Conservation (phyloP, 139 green algal species). For the Chlamydomonas eustigma region DNA sequence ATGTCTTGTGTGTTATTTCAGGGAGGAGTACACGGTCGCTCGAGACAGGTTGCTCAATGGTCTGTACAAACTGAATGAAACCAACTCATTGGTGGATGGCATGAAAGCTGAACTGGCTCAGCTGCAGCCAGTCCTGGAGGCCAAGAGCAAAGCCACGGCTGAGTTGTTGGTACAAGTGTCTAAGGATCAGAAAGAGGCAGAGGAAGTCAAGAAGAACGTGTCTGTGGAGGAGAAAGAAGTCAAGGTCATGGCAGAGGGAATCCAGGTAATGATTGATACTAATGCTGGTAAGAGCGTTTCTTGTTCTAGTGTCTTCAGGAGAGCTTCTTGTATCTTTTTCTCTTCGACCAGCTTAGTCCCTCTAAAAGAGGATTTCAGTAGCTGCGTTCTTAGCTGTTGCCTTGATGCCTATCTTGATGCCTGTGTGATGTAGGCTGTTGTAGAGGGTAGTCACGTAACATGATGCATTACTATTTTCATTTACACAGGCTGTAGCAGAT, state of each 20-base stretch:
- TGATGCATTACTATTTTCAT: too few species aligned
- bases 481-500: slow-evolving; percentile 68
- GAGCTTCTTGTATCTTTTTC: too few species aligned
- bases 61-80: slow-evolving; percentile 78
- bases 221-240: slow-evolving; percentile 67
- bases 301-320: too few species aligned
- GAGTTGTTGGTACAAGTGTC: slow-evolving; percentile 63
- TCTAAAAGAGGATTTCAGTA: background rate
- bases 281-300: too few species aligned
- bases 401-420: too few species aligned
- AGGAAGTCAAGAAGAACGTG: slow-evolving; percentile 67
- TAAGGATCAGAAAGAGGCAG: slow-evolving; percentile 66
- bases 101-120: slow-evolving; percentile 73
- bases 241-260: slow-evolving; percentile 57
- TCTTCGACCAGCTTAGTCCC: too few species aligned
- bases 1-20: background rate
- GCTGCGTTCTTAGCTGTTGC: too few species aligned
- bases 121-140: slow-evolving; percentile 72
- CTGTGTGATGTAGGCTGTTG: too few species aligned
- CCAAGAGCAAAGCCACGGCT: slow-evolving; percentile 62
- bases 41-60: slow-evolving; percentile 72
- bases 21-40: slow-evolving; percentile 41
- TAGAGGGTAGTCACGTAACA: too few species aligned
- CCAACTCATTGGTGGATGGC: slow-evolving; percentile 67
- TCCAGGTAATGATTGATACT: slow-evolving; percentile 25